Evolutionary conservation across 2,329 filamentous ascomycete genomes (phyloP), one percentile per base, ranked within the genome.

Genomic region (Helotiales sp.): DNA sequence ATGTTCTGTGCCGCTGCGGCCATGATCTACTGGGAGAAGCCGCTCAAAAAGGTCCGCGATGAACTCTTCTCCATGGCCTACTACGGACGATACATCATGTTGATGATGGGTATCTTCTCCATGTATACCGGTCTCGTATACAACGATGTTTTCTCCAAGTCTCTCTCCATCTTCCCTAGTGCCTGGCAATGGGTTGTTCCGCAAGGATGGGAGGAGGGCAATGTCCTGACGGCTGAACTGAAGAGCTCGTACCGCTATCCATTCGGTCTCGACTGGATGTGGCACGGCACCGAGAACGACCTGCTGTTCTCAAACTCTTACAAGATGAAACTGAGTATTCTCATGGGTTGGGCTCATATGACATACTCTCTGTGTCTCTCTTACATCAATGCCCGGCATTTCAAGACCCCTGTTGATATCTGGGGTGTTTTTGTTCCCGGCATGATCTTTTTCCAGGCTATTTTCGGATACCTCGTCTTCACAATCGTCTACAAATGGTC

Each of bases 311-410:
- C 86, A 73, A 99, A 99, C 88, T 96, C 90, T 76, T 96, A 95
- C 83, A 99, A 99, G 87, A 99, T 99, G 95, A 99, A 99, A 82
- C 90, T 99, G 77, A 96, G 91, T 79, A 97, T 99, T 72, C 85
- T 99, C 65, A 83, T 99, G 64, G 95, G 96, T 74, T 99, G 96
- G 95, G 85, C 85, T 58, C 93, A 97, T 78, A 99, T 99, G 95
- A 99, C 95, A 2, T 99, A 96, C 78, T 98, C 95, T 17, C 85
- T 99, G 46, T 93, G 90, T 79, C 88, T 96, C 71, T 88, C 95
- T 24, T 95, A 90, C 70, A 84, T 96, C 81, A 99, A 99, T 72
- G 93, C 92, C 50, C 87, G 88, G 57, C 91, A 97, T 76, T 99
- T 98, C 82, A 93, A 93, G 80, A 90, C 88, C 63, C 90, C 90